phyloP scores from a whole-genome alignment of 169 alveolate species.

The Plasmodium vivax region DNA sequence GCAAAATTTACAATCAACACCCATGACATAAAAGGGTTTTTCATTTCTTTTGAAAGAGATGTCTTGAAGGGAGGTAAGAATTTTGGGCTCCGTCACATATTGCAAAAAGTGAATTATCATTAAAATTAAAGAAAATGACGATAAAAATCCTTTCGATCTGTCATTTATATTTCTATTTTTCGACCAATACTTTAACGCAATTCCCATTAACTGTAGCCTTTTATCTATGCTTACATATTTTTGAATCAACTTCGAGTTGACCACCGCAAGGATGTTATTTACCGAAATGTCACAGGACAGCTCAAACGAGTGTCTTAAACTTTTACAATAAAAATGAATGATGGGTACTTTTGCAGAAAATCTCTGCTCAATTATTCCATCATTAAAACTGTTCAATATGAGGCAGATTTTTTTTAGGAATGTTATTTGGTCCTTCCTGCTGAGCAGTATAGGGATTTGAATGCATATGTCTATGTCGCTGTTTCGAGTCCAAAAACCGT shows the following conservation, averaged over 20 bases:
- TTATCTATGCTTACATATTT: constrained; percentile 84
- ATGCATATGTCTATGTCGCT: constrained; percentile 86
- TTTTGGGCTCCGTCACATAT: constrained; percentile 79
- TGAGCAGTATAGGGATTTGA: constrained; percentile 81
- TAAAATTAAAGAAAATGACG: constrained; percentile 85
- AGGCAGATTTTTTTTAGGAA: constrained; percentile 79
- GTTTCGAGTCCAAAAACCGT: constrained; percentile 85
- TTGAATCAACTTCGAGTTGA: constrained; percentile 83
- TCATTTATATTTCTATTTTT: constrained; percentile 82
- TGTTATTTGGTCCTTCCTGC: constrained; percentile 80
- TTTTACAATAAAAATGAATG: constrained; percentile 79
- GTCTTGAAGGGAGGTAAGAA: constrained; percentile 86
- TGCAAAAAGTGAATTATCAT: constrained; percentile 88
- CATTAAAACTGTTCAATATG: constrained; percentile 78
- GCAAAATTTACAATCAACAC: constrained; percentile 83
- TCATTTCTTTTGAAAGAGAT: constrained; percentile 82
- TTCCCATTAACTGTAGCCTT: constrained; percentile 82
- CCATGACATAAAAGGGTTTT: constrained; percentile 81
- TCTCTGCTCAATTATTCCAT: constrained; percentile 81
- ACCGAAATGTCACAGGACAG: constrained; percentile 84
- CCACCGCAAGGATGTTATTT: constrained; percentile 84
- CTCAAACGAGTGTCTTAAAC: constrained; percentile 24
- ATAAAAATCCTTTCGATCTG: constrained; percentile 85
- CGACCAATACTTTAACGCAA: constrained; percentile 87
- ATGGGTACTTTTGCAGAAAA: constrained; percentile 87